These are phyloP conservation scores for Ballota nigra DNA, from an alignment of 257 asterid genomes.

Conservation along the genomic window DNA sequence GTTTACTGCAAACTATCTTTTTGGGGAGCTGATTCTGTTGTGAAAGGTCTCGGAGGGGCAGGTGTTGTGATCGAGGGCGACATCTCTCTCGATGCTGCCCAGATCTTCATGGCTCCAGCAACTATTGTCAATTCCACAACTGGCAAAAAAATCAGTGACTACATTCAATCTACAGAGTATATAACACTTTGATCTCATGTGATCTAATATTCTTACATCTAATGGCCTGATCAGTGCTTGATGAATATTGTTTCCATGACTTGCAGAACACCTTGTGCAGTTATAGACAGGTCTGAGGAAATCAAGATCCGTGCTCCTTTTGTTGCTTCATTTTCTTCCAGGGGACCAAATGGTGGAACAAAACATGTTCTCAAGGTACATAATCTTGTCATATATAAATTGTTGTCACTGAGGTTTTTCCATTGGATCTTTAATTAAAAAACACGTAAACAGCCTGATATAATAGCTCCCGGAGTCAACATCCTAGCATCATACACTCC, in stretches of 20 bases:
- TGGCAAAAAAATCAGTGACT: conserved; percentile 50
- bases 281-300: conserved; percentile 60
- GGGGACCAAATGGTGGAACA: conserved; percentile 80
- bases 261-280: conserved; percentile 75
- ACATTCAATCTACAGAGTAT: conserved; percentile 61
- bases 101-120: conserved; percentile 76
- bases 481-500: conserved; percentile 84
- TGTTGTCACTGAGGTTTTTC: not conserved
- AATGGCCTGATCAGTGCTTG: too few species aligned
- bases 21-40: conserved; percentile 69
- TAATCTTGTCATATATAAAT: not conserved
- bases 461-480: conserved; percentile 89
- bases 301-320: conserved; percentile 67
- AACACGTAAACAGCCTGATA: conserved; percentile 65
- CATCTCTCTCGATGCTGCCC: conserved; percentile 56
- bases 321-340: conserved; percentile 79
- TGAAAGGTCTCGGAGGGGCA: conserved; percentile 72
- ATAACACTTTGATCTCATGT: not conserved
- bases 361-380: conserved; percentile 64
- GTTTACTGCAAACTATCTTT: conserved; percentile 58
- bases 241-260: not conserved
- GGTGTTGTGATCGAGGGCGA: conserved; percentile 67
- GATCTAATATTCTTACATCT: not conserved
- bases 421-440: not conserved
- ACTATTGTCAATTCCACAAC: conserved; percentile 54